Evolutionary conservation across 2,329 filamentous ascomycete species (phyloP), one percentile per base, ranked within the genome.

Genomic region (Tolypocladium ovalisporum): DNA sequence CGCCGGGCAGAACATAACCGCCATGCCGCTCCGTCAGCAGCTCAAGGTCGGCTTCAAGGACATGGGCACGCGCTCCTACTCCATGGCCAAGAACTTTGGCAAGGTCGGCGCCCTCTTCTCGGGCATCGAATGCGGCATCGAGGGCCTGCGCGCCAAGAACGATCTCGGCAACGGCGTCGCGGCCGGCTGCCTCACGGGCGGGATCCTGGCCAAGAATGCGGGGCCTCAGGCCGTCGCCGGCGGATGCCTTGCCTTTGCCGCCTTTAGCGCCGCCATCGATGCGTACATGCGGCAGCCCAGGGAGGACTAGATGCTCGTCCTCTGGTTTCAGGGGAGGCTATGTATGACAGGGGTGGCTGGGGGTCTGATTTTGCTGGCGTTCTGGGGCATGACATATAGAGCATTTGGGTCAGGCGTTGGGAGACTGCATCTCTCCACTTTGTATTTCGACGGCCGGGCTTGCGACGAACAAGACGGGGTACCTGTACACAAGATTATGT

Each of bases 121-220:
- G 19, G 93, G 93, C 44, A 96, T 94, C 56, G 94, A 99, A 75
- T 99, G 94, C 76, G 91, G 89, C 62, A 91, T 99, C 68, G 94
- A 99, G 73, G 92, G 92, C 0, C 81, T 89, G 66, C 83, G 94
- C 35, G 94, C 92, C 27, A 97, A 96, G 78, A 97, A 97, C 74
- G 94, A 97, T 71, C 73, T 97, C 35, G 83, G 78, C 62, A 99
- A 99, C 76, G 90, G 90, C 56, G 85, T 94, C 6, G 83, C 86
- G 5, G 90, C 92, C 0, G 94, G 94, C 0, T 97, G 93, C 69
- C 77, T 97, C 56, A 97, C 94, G 12, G 94, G 94, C 19, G 94
- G 90, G 22, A 88, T 94, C 56, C 74, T 99, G 62, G 93, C 90
- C 53, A 85, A 88, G 61, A 89, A 88, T 65, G 93, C 89, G 0